These are phyloP conservation scores for Astragalus membranaceus DNA, from an alignment of 306 rosid species.

Conservation along the genomic window DNA sequence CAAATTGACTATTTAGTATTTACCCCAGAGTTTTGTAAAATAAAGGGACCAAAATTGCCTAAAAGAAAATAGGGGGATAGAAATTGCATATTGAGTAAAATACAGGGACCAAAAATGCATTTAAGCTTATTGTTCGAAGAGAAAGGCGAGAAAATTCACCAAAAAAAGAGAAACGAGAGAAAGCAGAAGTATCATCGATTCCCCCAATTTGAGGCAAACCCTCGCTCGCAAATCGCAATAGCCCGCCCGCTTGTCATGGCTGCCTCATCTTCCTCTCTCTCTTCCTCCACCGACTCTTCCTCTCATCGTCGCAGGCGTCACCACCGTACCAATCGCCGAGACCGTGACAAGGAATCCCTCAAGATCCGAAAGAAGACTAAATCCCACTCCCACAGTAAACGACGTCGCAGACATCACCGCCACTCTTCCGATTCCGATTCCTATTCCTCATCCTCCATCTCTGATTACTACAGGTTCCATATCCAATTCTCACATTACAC, in stretches of 20 bases:
- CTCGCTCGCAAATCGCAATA: conserved; percentile 12
- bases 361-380: conserved; percentile 65
- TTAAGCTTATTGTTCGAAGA: no score
- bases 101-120: no score
- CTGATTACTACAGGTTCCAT: conserved; percentile 53
- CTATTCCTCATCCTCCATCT: conserved; percentile 39
- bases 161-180: no score
- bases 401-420: conserved; percentile 64
- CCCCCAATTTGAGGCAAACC: conserved; percentile 25
- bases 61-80: no score
- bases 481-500: neutral
- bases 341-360: conserved; percentile 53
- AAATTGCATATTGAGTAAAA: no score
- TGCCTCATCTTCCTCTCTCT: conserved; percentile 55
- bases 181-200: neutral
- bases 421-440: conserved; percentile 43
- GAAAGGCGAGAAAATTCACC: no score
- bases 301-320: conserved; percentile 48
- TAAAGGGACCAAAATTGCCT: no score
- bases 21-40: no score
- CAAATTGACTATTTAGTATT: no score
- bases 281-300: conserved; percentile 34
- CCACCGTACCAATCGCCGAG: conserved; percentile 35
- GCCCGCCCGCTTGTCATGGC: conserved; percentile 38
- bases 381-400: conserved; percentile 52